Evolutionary conservation across 345 rosid species (phyloP).

Genomic region (Hibiscus trionum): DNA sequence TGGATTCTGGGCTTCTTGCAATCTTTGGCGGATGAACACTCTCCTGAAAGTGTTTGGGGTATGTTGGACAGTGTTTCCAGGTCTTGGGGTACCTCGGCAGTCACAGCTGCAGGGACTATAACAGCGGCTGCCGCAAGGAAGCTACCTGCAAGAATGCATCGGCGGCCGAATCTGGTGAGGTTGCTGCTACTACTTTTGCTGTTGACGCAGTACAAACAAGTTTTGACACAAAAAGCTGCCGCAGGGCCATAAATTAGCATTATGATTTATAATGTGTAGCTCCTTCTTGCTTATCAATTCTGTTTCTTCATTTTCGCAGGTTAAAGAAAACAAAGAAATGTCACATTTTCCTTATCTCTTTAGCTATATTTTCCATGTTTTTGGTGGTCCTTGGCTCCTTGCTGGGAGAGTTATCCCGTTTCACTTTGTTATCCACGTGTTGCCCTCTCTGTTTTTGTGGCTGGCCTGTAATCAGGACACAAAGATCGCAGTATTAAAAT

Average conservation of each 20-base stretch:
- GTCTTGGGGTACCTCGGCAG: conserved; percentile 29
- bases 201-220: not conserved
- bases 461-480: not conserved
- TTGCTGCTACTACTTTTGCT: not conserved
- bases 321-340: not conserved
- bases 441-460: not conserved
- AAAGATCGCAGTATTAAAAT: too few relatives aligned
- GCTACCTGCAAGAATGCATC: conserved; percentile 8
- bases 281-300: not conserved
- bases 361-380: not conserved
- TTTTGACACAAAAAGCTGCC: not conserved
- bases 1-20: conserved; percentile 79
- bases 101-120: conserved; percentile 25
- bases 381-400: not conserved
- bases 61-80: conserved; percentile 58
- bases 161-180: not conserved
- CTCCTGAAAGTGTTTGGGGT: conserved; percentile 76
- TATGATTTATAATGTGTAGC: not conserved
- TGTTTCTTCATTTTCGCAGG: conserved; percentile 1
- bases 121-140: conserved; percentile 20
- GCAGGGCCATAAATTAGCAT: conserved; percentile 9
- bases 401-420: not conserved
- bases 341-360: conserved; percentile 9
- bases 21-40: conserved; percentile 37
- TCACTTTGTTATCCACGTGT: conserved; percentile 4